Conservation (phyloP, 805 yeast species). For the Metschnikowia lachancei region DNA sequence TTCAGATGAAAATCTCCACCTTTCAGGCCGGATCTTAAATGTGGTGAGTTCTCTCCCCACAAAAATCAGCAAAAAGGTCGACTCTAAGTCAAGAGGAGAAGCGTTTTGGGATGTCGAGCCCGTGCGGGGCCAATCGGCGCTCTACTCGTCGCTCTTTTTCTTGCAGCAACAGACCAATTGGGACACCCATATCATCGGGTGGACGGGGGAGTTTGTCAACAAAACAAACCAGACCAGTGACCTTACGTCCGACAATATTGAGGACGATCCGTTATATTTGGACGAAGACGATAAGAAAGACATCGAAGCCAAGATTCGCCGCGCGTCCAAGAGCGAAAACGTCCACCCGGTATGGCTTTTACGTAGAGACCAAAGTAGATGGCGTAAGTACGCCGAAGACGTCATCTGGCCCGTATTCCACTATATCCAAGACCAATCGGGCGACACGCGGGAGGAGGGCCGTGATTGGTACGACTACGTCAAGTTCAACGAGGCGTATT, state of each 20-base stretch:
- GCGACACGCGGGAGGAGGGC: slow-evolving; percentile 66
- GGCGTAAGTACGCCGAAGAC: slow-evolving; percentile 89
- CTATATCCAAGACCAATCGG: slow-evolving; percentile 76
- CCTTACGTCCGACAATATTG: slow-evolving; percentile 30
- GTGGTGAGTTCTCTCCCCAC: slow-evolving; percentile 69
- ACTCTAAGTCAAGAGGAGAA: slow-evolving; percentile 27
- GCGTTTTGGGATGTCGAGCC: slow-evolving; percentile 59
- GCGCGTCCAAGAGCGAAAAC: slow-evolving; percentile 46
- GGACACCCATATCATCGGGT: slow-evolving; percentile 86
- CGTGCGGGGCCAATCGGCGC: slow-evolving; percentile 79
- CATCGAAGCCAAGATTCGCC: slow-evolving; percentile 48
- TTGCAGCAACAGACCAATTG: slow-evolving; percentile 67
- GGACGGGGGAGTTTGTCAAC: slow-evolving; percentile 86
- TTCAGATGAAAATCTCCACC: slow-evolving; percentile 28
- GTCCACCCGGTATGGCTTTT: slow-evolving; percentile 89
- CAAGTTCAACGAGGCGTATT: slow-evolving; percentile 85
- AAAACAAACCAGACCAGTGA: slow-evolving; percentile 22
- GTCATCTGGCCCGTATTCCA: slow-evolving; percentile 94
- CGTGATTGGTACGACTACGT: slow-evolving; percentile 86
- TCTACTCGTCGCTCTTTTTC: slow-evolving; percentile 70
- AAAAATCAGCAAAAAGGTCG: slow-evolving; percentile 47
- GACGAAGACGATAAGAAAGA: slow-evolving; percentile 52
- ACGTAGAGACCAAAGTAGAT: slow-evolving; percentile 71
- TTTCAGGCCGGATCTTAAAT: slow-evolving; percentile 66
- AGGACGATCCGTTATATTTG: slow-evolving; percentile 59